Conservation (phyloP, 2,329 filamentous ascomycete species). For the Fusarium newnesense region DNA sequence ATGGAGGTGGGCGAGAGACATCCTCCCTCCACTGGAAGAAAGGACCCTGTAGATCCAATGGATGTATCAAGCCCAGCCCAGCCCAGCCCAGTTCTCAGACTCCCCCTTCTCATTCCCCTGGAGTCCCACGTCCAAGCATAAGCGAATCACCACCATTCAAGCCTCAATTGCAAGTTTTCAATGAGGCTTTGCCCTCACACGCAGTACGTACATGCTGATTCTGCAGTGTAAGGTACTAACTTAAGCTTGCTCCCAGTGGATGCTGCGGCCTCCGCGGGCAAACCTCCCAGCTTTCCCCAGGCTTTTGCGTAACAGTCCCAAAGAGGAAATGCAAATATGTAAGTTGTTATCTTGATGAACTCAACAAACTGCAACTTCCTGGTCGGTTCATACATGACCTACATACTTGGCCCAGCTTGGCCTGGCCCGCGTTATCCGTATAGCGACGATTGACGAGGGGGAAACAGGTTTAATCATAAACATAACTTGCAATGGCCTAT, state of each 20-base stretch:
- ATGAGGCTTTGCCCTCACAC: constrained; percentile 7
- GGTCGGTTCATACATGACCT: constrained; percentile 10
- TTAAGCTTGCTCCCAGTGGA: not conserved
- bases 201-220: not conserved
- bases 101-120: constrained; percentile 31
- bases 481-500: constrained; percentile 1
- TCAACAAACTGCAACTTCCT: constrained; percentile 38
- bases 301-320: constrained; percentile 30
- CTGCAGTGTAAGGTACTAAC: not conserved
- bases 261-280: constrained; percentile 16
- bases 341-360: constrained; percentile 9
- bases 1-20: constrained; percentile 25
- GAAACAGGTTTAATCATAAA: constrained; percentile 1
- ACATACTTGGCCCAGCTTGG: constrained; percentile 15
- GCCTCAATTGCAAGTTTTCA: constrained; percentile 22
- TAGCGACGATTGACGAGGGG: constrained; percentile 12
- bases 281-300: constrained; percentile 29
- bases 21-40: constrained; percentile 28
- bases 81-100: not conserved
- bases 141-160: constrained; percentile 30
- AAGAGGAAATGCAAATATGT: constrained; percentile 27
- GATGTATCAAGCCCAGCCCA: constrained; percentile 13
- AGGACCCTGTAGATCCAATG: constrained; percentile 43
- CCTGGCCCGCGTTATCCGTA: constrained; percentile 18
- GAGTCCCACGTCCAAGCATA: constrained; percentile 9